Conservation (phyloP, 495 filamentous ascomycete species). For the Lophium mytilinum region DNA sequence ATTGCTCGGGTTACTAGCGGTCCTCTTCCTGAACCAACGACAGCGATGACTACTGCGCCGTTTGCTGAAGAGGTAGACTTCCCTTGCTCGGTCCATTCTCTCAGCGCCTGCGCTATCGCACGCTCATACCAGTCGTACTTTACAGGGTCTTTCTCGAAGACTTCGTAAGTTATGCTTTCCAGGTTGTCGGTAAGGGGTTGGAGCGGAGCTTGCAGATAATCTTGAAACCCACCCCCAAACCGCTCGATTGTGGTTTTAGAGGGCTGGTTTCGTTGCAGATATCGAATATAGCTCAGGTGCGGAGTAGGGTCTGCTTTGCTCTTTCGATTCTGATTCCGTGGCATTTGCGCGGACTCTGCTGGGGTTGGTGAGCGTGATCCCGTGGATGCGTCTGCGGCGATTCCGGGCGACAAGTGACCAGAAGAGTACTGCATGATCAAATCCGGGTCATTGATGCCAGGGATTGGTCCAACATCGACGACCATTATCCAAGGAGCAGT, state of each 20-base stretch:
- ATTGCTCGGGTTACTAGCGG: slow-evolving; percentile 82
- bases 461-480: slow-evolving; percentile 63
- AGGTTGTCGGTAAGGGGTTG: slow-evolving; percentile 95
- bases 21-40: slow-evolving; percentile 86
- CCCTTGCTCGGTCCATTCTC: slow-evolving; percentile 63
- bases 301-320: slow-evolving; percentile 48
- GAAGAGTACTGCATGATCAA: slow-evolving; percentile 30
- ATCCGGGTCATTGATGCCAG: slow-evolving; percentile 41
- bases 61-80: slow-evolving; percentile 63
- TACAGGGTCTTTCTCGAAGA: slow-evolving; percentile 96
- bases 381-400: slow-evolving; percentile 38
- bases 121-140: slow-evolving; percentile 95
- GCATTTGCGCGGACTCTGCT: slow-evolving; percentile 51
- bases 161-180: slow-evolving; percentile 94
- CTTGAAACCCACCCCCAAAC: slow-evolving; percentile 75
- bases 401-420: slow-evolving; percentile 31
- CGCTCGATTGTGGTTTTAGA: slow-evolving; percentile 53
- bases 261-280: slow-evolving; percentile 78
- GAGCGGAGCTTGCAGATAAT: slow-evolving; percentile 88
- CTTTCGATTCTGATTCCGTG: slow-evolving; percentile 34
- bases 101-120: slow-evolving; percentile 72
- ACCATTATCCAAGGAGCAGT: slow-evolving; percentile 74
- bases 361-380: slow-evolving; percentile 41
- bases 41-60: slow-evolving; percentile 71
- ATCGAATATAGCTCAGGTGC: slow-evolving; percentile 72